Evolutionary conservation across 345 rosid species (phyloP).

Genomic region (Moricandia arvensis): DNA sequence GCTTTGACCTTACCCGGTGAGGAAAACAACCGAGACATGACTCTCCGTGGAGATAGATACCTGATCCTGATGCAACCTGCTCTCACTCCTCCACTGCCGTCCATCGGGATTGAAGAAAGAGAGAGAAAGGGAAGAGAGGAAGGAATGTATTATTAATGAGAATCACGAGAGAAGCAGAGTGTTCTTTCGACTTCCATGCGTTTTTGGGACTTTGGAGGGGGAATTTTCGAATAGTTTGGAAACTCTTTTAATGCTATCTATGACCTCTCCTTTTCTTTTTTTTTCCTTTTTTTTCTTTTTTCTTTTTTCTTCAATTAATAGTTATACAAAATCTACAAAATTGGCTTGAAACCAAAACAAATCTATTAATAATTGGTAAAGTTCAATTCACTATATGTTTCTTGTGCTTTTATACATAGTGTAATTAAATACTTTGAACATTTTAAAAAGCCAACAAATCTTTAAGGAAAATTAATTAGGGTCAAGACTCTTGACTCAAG

Average conservation of each 20-base stretch:
- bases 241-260: slow-evolving; percentile 17
- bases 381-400: neutral
- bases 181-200: slow-evolving; percentile 15
- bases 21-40: slow-evolving; percentile 28
- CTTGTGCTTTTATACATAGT: neutral
- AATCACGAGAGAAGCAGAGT: slow-evolving; percentile 35
- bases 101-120: slow-evolving; percentile 23
- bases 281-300: too few relatives aligned
- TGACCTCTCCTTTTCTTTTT: slow-evolving; percentile 12
- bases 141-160: slow-evolving; percentile 34
- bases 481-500: slow-evolving; percentile 8
- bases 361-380: neutral
- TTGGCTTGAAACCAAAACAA: neutral
- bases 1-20: slow-evolving; percentile 3
- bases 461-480: neutral
- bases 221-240: too few relatives aligned
- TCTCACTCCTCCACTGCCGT: slow-evolving; percentile 21
- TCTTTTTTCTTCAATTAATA: too few relatives aligned
- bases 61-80: slow-evolving; percentile 30
- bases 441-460: neutral
- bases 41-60: slow-evolving; percentile 20
- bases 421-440: neutral
- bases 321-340: slow-evolving; percentile 3
- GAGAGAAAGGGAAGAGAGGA: neutral
- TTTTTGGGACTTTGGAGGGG: slow-evolving; percentile 34